Conservation (phyloP, 2,329 filamentous ascomycete genomes). For the Dryadomyces quercivorus region DNA sequence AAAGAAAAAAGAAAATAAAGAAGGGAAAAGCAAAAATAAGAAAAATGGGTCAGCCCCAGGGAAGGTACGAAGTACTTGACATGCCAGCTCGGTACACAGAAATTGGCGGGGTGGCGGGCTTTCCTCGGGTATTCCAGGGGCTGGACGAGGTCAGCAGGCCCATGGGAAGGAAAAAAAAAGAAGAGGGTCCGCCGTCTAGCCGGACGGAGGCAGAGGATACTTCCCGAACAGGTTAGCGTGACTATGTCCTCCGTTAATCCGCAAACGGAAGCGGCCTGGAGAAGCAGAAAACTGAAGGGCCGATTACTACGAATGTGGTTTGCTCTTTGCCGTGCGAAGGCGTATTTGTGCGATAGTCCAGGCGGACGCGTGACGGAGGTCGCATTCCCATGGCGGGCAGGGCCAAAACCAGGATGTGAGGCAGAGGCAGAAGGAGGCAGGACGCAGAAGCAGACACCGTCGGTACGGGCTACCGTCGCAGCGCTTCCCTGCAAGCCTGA, state of each 20-base stretch:
- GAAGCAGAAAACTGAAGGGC: neutral
- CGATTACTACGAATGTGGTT: neutral
- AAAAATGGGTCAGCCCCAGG: neutral
- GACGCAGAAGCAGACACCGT: neutral
- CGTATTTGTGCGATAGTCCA: no score
- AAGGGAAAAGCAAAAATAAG: no score
- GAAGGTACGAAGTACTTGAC: neutral
- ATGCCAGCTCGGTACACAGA: neutral
- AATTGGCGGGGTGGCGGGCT: constrained; percentile 2
- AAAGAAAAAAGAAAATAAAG: no score
- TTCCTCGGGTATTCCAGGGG: constrained; percentile 3
- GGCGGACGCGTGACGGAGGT: no score
- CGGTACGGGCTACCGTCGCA: neutral
- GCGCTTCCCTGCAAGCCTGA: neutral
- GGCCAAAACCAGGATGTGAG: no score
- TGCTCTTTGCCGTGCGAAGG: no score
- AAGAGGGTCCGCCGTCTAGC: constrained; percentile 5
- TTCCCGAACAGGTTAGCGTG: neutral
- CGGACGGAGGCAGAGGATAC: constrained; percentile 3
- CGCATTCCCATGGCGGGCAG: no score
- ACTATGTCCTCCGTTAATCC: neutral
- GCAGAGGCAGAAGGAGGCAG: neutral
- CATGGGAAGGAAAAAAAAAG: constrained; percentile 1
- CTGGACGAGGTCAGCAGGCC: constrained; percentile 4
- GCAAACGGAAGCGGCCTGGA: neutral